Evolutionary conservation across 192 early-diverging fungal species (phyloP).

Genomic region (Dissophora ornata): DNA sequence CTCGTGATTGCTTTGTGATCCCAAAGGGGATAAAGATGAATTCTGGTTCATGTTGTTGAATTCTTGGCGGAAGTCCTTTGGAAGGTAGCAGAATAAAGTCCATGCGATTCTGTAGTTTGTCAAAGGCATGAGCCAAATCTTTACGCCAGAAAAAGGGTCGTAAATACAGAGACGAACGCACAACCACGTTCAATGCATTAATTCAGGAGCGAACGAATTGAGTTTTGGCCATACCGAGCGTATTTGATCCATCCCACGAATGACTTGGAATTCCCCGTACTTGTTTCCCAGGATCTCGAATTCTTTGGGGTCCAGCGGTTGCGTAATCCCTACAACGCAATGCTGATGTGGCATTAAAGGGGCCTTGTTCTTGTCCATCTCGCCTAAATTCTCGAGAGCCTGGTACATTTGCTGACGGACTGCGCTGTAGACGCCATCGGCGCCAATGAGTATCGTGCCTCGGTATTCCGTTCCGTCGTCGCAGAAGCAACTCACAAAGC

Average conservation of each 20-base stretch:
- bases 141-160: too few species aligned
- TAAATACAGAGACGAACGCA: not conserved
- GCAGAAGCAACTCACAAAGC: constrained; percentile 9
- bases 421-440: constrained; percentile 6
- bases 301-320: constrained; percentile 6
- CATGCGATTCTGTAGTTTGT: constrained; percentile 12
- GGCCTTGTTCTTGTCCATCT: not conserved
- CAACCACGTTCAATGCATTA: too few species aligned
- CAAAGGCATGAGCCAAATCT: constrained; percentile 20
- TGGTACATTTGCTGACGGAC: constrained; percentile 7
- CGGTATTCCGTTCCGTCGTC: constrained; percentile 4
- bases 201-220: not conserved
- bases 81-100: constrained; percentile 9
- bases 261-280: constrained; percentile 8
- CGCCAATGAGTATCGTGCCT: constrained; percentile 5
- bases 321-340: constrained; percentile 5
- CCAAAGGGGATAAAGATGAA: not conserved
- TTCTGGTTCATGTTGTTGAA: not conserved
- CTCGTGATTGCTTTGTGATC: too few species aligned
- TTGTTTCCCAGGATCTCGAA: not conserved
- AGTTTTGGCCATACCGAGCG: constrained; percentile 15
- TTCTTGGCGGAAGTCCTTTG: constrained; percentile 5
- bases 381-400: not conserved
- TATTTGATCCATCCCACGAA: not conserved
- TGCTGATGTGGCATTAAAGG: constrained; percentile 10